Conservation (phyloP, 192 early-diverging fungal species). For the Mortierella hygrophila region DNA sequence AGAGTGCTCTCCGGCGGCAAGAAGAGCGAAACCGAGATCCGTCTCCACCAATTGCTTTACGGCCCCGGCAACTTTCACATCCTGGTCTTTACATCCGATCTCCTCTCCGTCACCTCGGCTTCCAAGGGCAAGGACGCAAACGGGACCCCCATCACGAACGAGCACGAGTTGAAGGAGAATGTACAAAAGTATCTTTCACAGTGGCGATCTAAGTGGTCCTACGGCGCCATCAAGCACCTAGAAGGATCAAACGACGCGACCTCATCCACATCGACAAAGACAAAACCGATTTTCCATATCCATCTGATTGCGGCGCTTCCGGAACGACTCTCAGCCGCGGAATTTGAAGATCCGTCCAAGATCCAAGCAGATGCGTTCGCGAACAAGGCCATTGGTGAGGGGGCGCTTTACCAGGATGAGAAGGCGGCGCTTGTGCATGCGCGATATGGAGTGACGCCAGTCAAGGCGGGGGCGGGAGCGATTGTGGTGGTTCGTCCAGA, state of each 20-base stretch:
- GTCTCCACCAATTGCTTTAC: slow-evolving; percentile 32
- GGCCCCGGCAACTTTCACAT: slow-evolving; percentile 51
- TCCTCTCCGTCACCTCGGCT: slow-evolving; percentile 21
- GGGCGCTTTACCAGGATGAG: slow-evolving; percentile 28
- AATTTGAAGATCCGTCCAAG: slow-evolving; percentile 31
- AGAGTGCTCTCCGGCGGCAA: slow-evolving; percentile 15
- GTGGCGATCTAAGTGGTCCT: slow-evolving; percentile 33
- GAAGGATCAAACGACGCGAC: neutral
- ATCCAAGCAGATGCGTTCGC: slow-evolving; percentile 32
- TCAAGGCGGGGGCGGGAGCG: slow-evolving; percentile 32
- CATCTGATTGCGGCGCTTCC: slow-evolving; percentile 37
- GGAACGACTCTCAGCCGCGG: slow-evolving; percentile 7
- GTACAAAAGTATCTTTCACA: slow-evolving; percentile 17
- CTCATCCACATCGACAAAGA: neutral
- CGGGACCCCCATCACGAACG: slow-evolving; percentile 18
- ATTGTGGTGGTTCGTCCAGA: slow-evolving; percentile 47
- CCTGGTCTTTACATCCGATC: slow-evolving; percentile 47
- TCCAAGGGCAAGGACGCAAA: slow-evolving; percentile 1
- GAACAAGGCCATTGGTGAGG: slow-evolving; percentile 18
- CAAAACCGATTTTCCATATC: slow-evolving; percentile 33
- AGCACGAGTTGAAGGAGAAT: slow-evolving; percentile 23
- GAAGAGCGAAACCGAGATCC: neutral
- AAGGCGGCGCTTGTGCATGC: slow-evolving; percentile 14
- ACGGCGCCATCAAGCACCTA: neutral
- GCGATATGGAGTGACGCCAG: slow-evolving; percentile 30